Evolutionary conservation across 352 stramenopile genomes (phyloP).

Genomic region (Thalassiosira livingstoniorum): DNA sequence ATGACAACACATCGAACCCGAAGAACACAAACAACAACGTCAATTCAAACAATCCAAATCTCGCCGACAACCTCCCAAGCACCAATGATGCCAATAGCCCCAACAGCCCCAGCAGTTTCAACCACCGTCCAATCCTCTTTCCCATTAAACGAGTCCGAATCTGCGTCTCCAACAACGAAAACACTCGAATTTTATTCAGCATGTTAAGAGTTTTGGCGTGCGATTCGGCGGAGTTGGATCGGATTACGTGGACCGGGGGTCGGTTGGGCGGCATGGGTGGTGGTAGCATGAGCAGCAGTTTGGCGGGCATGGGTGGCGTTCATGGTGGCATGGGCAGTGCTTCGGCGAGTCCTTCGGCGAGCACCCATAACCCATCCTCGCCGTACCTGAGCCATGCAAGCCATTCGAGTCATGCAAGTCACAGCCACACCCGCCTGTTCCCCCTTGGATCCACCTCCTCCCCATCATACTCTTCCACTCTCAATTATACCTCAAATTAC

Average conservation of each 20-base stretch:
- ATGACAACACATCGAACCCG: no score
- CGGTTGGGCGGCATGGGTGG: background rate
- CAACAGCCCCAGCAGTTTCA: no score
- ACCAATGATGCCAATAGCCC: no score
- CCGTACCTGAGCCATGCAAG: background rate
- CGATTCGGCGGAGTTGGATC: conserved; percentile 77
- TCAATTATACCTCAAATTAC: background rate
- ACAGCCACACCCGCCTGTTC: conserved; percentile 13
- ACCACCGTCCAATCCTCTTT: conserved; percentile 2
- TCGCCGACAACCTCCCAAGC: no score
- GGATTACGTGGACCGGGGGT: conserved; percentile 53
- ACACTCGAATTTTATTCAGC: conserved; percentile 83
- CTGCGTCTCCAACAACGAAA: conserved; percentile 88
- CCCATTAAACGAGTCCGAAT: conserved; percentile 83
- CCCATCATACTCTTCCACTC: background rate
- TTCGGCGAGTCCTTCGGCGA: no score
- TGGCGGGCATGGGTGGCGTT: no score
- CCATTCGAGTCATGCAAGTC: background rate
- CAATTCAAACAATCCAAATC: no score
- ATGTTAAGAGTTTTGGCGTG: conserved; percentile 85
- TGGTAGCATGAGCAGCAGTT: background rate
- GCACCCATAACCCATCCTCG: background rate
- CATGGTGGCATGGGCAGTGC: no score
- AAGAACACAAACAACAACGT: no score
- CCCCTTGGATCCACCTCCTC: conserved; percentile 8